Conservation (phyloP, 2,329 filamentous ascomycete species). For the Cercospora sp. region DNA sequence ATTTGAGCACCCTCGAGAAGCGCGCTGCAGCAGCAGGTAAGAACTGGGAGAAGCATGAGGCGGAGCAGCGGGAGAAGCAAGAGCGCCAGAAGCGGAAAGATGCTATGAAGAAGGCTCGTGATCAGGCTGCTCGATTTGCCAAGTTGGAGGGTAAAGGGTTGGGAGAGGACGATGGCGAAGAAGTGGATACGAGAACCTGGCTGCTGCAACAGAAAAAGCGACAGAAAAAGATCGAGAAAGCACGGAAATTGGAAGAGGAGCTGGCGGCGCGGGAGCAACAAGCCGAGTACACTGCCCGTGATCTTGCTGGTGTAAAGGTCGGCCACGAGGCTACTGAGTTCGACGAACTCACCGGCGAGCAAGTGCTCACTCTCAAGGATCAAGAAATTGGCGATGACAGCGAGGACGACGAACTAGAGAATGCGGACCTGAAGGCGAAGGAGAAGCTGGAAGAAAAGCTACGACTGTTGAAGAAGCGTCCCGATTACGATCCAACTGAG, state of each 20-base stretch:
- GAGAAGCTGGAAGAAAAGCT: slow-evolving; percentile 75
- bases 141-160: slow-evolving; percentile 80
- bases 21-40: slow-evolving; percentile 71
- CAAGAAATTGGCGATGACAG: slow-evolving; percentile 76
- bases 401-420: slow-evolving; percentile 87
- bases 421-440: slow-evolving; percentile 67
- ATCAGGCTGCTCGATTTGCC: slow-evolving; percentile 73
- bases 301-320: slow-evolving; percentile 87
- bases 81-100: slow-evolving; percentile 78
- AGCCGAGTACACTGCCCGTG: slow-evolving; percentile 79
- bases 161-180: slow-evolving; percentile 70
- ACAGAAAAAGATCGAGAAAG: slow-evolving; percentile 82
- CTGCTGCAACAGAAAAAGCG: slow-evolving; percentile 86
- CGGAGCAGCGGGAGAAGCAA: slow-evolving; percentile 70
- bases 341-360: slow-evolving; percentile 71
- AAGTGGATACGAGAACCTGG: slow-evolving; percentile 80
- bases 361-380: slow-evolving; percentile 94
- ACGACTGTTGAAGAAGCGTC: slow-evolving; percentile 85
- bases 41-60: slow-evolving; percentile 70
- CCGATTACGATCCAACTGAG: slow-evolving; percentile 82
- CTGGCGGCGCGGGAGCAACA: slow-evolving; percentile 69
- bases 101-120: slow-evolving; percentile 82
- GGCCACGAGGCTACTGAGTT: slow-evolving; percentile 83
- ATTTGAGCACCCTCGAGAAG: slow-evolving; percentile 79
- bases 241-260: slow-evolving; percentile 71